Evolutionary conservation across 2,329 filamentous ascomycete species (phyloP).

Genomic region (Rhynchosporium graminicola): DNA sequence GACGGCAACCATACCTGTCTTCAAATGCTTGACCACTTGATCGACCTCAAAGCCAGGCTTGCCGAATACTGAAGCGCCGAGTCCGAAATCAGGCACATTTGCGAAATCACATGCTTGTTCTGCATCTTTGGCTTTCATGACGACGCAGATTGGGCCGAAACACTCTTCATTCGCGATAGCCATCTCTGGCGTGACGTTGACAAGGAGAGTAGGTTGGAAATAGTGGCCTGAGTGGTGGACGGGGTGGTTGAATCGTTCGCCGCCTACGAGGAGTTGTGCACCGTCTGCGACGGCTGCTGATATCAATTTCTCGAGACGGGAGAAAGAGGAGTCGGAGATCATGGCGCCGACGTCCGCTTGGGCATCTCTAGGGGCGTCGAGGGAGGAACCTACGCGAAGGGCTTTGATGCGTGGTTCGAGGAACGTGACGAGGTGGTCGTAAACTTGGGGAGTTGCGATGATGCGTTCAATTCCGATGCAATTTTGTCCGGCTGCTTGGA

Average conservation of each 20-base stretch:
- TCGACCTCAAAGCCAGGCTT: constrained; percentile 62
- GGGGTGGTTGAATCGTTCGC: constrained; percentile 70
- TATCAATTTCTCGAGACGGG: constrained; percentile 74
- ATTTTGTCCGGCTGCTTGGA: constrained; percentile 95
- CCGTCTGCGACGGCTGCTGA: constrained; percentile 75
- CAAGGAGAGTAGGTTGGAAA: constrained; percentile 86
- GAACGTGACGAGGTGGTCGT: constrained; percentile 68
- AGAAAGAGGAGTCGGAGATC: constrained; percentile 78
- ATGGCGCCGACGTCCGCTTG: constrained; percentile 83
- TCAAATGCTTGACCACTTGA: constrained; percentile 66
- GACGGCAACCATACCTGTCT: constrained; percentile 87
- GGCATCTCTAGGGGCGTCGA: constrained; percentile 49
- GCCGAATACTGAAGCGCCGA: constrained; percentile 89
- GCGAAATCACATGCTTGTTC: constrained; percentile 72
- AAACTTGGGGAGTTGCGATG: constrained; percentile 75
- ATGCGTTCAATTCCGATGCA: constrained; percentile 97
- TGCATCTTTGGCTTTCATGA: constrained; percentile 72
- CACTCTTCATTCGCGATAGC: constrained; percentile 85
- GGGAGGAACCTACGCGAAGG: constrained; percentile 73
- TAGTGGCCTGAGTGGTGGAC: constrained; percentile 80
- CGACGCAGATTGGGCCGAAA: constrained; percentile 85
- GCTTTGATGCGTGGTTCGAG: constrained; percentile 73
- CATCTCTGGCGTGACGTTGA: constrained; percentile 87
- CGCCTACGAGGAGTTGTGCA: constrained; percentile 79
- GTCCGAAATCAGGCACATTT: constrained; percentile 81